A percentile compares a stretch with the other conserved stretches of the same genome.
phyloP scores from a whole-genome alignment of 2,329 filamentous ascomycete genomes.

The Gremmenia infestans region DNA sequence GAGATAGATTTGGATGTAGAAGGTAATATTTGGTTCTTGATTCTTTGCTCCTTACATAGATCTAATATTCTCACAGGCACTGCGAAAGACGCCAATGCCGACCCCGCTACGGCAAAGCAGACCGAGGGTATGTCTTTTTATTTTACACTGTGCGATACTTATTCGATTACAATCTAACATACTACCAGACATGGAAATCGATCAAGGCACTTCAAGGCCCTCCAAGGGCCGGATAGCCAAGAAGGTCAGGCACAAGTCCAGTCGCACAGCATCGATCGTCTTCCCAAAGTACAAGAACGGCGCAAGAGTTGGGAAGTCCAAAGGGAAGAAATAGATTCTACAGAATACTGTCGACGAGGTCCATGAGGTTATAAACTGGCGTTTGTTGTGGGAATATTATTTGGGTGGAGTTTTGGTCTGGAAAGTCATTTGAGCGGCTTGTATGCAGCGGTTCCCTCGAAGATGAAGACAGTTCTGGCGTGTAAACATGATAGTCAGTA shows the following conservation, averaged over 20 bases:
- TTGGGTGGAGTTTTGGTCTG: slow-evolving; percentile 5
- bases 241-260: slow-evolving; percentile 44
- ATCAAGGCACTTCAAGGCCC: slow-evolving; percentile 36
- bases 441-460: not conserved
- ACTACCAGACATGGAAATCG: slow-evolving; percentile 53
- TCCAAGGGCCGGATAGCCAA: slow-evolving; percentile 47
- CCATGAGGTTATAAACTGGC: not conserved
- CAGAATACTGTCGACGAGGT: not conserved
- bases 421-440: not conserved
- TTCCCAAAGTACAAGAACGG: slow-evolving; percentile 55
- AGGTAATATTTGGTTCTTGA: slow-evolving; percentile 18
- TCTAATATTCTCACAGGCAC: slow-evolving; percentile 15
- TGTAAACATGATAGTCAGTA: not conserved
- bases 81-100: slow-evolving; percentile 12
- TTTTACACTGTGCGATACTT: not conserved
- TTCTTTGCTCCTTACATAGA: not conserved
- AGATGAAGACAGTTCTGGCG: not conserved
- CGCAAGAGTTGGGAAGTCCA: slow-evolving; percentile 35
- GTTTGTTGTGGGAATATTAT: slow-evolving; percentile 3
- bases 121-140: slow-evolving; percentile 21
- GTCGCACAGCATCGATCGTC: slow-evolving; percentile 51
- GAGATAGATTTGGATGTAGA: slow-evolving; percentile 46
- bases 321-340: slow-evolving; percentile 19
- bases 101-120: slow-evolving; percentile 15
- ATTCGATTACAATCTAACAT: slow-evolving; percentile 4